phyloP scores from a whole-genome alignment of 208 protist species.

The Lotmaria passim region DNA sequence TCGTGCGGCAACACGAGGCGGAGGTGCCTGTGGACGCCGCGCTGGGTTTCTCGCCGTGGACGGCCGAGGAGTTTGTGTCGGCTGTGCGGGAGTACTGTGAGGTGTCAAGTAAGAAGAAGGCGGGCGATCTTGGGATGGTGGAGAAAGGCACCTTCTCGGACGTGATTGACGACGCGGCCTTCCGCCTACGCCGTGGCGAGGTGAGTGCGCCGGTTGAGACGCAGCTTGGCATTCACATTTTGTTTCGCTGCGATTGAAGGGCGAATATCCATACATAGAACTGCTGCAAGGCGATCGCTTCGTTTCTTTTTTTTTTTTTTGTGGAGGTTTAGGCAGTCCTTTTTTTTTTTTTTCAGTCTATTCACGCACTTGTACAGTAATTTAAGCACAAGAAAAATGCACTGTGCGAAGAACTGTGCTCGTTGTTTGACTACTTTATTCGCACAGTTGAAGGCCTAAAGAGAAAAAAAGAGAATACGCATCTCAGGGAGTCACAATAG shows the following conservation, averaged over 20 bases:
- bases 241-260: slow-evolving; percentile 70
- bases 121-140: slow-evolving; percentile 82
- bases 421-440: too few relatives aligned
- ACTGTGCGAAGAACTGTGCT: too few relatives aligned
- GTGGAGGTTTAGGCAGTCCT: neutral
- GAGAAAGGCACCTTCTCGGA: slow-evolving; percentile 71
- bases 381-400: too few relatives aligned
- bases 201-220: slow-evolving; percentile 83
- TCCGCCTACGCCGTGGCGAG: slow-evolving; percentile 57
- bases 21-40: slow-evolving; percentile 13
- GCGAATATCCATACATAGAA: too few relatives aligned
- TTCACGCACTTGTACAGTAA: too few relatives aligned
- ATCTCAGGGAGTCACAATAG: too few relatives aligned
- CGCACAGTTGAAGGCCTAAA: too few relatives aligned
- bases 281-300: neutral
- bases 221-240: slow-evolving; percentile 78
- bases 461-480: too few relatives aligned
- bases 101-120: slow-evolving; percentile 54
- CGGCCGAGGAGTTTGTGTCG: slow-evolving; percentile 67
- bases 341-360: neutral
- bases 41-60: slow-evolving; percentile 52
- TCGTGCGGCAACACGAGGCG: slow-evolving; percentile 39
- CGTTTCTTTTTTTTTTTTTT: slow-evolving; percentile 1
- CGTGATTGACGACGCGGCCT: slow-evolving; percentile 72
- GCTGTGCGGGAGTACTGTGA: slow-evolving; percentile 78